These are phyloP conservation scores for Sphaceloma murrayae DNA, from an alignment of 2,329 filamentous ascomycete genomes.

Conservation along the genomic window DNA sequence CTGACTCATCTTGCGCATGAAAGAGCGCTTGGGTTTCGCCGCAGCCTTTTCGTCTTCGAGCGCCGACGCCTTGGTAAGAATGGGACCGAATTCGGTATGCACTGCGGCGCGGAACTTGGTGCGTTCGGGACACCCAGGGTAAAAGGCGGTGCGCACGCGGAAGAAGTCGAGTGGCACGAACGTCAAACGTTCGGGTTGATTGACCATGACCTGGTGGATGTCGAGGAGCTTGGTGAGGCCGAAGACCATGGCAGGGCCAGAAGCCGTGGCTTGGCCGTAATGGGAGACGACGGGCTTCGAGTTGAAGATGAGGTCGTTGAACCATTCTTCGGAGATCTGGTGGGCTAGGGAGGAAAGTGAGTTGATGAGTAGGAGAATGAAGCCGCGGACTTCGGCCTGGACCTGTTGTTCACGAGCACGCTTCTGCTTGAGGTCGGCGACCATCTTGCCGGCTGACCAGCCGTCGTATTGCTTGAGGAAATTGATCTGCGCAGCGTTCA, in stretches of 20 bases:
- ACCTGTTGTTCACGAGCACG: conserved; percentile 17
- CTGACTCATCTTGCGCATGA: conserved; percentile 16
- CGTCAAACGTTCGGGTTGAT: conserved; percentile 18
- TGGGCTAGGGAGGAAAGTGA: conserved; percentile 26
- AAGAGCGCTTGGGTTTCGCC: conserved; percentile 20
- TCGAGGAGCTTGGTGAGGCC: conserved; percentile 39
- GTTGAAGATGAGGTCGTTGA: conserved; percentile 37
- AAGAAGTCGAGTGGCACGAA: conserved; percentile 31
- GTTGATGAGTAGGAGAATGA: conserved; percentile 30
- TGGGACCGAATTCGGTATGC: conserved; percentile 37
- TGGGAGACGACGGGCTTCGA: conserved; percentile 31
- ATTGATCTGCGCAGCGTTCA: conserved; percentile 26
- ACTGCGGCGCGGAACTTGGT: conserved; percentile 36
- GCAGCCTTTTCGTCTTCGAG: conserved; percentile 15
- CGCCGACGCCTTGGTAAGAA: conserved; percentile 27
- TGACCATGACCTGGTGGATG: conserved; percentile 30
- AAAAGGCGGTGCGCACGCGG: conserved; percentile 35
- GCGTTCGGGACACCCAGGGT: conserved; percentile 38
- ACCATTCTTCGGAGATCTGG: conserved; percentile 33
- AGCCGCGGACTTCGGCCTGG: conserved; percentile 28
- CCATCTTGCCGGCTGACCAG: conserved; percentile 26
- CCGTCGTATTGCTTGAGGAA: conserved; percentile 27
- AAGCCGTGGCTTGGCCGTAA: conserved; percentile 23
- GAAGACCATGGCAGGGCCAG: conserved; percentile 32
- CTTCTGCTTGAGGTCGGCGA: conserved; percentile 18